phyloP scores from a whole-genome alignment of 1,139 yeast genomes.

The Zhuliangozyma parablackwelliae region DNA sequence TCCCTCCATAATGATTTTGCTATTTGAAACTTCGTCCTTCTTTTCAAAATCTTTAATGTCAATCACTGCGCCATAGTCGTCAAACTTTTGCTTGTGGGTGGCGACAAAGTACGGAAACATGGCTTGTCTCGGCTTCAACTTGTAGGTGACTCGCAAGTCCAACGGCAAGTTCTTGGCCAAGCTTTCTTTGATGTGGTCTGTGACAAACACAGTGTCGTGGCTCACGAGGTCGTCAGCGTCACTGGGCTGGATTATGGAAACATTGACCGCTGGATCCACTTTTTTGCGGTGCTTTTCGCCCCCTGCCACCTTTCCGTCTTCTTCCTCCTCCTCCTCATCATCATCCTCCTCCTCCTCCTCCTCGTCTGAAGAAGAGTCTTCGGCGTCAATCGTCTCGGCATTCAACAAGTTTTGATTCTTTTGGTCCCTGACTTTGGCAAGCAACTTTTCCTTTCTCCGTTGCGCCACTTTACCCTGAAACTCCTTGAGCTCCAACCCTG shows the following conservation, averaged over 20 bases:
- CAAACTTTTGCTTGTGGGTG: conserved; percentile 53
- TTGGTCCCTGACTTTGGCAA: conserved; percentile 52
- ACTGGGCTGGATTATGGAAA: conserved; percentile 2
- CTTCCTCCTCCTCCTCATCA: conserved; percentile 5
- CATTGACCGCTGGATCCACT: conserved; percentile 5
- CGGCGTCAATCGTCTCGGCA: conserved; percentile 34
- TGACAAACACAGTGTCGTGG: conserved; percentile 36
- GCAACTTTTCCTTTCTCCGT: conserved; percentile 41
- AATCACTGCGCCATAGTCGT: conserved; percentile 81
- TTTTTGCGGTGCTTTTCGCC: too few relatives aligned
- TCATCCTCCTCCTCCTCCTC: conserved; percentile 22
- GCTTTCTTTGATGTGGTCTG: conserved; percentile 35
- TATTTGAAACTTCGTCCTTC: conserved; percentile 47
- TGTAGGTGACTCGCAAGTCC: conserved; percentile 62
- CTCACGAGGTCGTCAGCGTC: conserved; percentile 30
- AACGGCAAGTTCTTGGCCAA: conserved; percentile 39
- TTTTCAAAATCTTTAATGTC: conserved; percentile 61
- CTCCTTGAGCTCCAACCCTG: conserved; percentile 45
- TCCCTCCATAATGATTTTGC: conserved; percentile 32
- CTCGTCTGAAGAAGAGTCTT: conserved; percentile 38
- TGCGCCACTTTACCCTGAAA: conserved; percentile 44
- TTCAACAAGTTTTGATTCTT: conserved; percentile 53
- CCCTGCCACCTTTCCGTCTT: not conserved
- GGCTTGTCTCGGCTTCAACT: conserved; percentile 57
- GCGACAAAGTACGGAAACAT: conserved; percentile 71